phyloP scores from a whole-genome alignment of 805 yeast genomes.

The Kazachstania kunashirensis region DNA sequence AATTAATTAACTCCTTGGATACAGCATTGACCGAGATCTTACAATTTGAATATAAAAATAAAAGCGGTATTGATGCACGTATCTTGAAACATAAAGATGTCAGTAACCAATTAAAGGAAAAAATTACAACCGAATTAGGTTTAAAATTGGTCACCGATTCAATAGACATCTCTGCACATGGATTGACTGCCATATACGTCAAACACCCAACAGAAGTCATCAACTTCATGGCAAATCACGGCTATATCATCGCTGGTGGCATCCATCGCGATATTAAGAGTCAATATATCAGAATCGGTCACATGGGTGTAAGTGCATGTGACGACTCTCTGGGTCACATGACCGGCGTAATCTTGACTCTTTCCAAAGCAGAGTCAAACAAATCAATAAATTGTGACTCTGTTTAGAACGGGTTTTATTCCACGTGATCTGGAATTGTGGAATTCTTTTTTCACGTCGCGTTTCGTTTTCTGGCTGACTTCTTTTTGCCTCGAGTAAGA shows the following conservation, averaged over 20 bases:
- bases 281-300: conserved; percentile 88
- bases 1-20: conserved; percentile 70
- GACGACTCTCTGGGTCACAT: conserved; percentile 47
- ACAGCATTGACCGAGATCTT: conserved; percentile 68
- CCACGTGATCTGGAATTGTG: too few relatives aligned
- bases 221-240: conserved; percentile 45
- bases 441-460: too few relatives aligned
- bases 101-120: conserved; percentile 56
- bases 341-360: conserved; percentile 17
- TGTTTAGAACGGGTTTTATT: too few relatives aligned
- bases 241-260: conserved; percentile 82
- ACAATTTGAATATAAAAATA: conserved; percentile 25
- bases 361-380: too few relatives aligned
- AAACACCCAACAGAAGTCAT: conserved; percentile 61
- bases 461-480: too few relatives aligned
- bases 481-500: too few relatives aligned
- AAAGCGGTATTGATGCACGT: conserved; percentile 43
- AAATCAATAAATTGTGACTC: too few relatives aligned
- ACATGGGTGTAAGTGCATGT: conserved; percentile 80
- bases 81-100: conserved; percentile 52
- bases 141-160: conserved; percentile 51
- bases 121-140: conserved; percentile 45
- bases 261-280: conserved; percentile 71
- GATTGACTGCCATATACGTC: conserved; percentile 73
- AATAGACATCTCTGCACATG: conserved; percentile 54